Conservation (phyloP, 208 protist species). For the Trypanosoma boissoni region DNA sequence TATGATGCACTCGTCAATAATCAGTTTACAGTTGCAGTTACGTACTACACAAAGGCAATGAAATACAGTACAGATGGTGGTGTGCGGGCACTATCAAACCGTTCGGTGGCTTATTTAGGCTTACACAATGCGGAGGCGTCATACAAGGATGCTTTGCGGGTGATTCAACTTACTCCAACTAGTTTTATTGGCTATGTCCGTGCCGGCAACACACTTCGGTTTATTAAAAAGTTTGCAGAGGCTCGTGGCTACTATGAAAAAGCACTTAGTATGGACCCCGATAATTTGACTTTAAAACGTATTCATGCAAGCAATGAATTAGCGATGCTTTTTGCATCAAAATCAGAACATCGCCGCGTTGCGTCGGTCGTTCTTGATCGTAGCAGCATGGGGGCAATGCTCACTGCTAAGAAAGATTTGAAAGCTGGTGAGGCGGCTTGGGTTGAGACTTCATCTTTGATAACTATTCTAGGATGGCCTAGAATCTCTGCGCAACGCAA, state of each 20-base stretch:
- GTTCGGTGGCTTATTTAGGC: slow-evolving; percentile 62
- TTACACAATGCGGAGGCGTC: slow-evolving; percentile 46
- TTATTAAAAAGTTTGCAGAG: slow-evolving; percentile 60
- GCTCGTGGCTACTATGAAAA: slow-evolving; percentile 63
- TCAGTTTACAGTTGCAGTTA: slow-evolving; percentile 56
- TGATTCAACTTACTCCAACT: slow-evolving; percentile 47
- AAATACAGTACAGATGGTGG: slow-evolving; percentile 55
- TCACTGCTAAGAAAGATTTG: slow-evolving; percentile 15
- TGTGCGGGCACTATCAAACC: slow-evolving; percentile 61
- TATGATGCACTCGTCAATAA: slow-evolving; percentile 46
- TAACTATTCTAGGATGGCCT: slow-evolving; percentile 4
- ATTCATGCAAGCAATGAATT: slow-evolving; percentile 58
- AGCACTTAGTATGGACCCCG: slow-evolving; percentile 41
- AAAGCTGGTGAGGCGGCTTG: slow-evolving; percentile 11
- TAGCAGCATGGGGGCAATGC: slow-evolving; percentile 12
- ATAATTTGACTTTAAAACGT: slow-evolving; percentile 41
- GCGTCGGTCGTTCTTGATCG: slow-evolving; percentile 17
- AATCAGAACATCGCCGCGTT: slow-evolving; percentile 2
- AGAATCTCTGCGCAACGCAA: not conserved
- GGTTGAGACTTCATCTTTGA: slow-evolving; percentile 11
- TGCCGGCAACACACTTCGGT: slow-evolving; percentile 68
- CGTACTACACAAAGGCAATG: slow-evolving; percentile 69
- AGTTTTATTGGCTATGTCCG: slow-evolving; percentile 74
- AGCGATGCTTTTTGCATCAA: slow-evolving; percentile 56
- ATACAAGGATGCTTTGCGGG: slow-evolving; percentile 52